Percentiles rank a stretch among this genome's conserved stretches.
phyloP scores from a whole-genome alignment of 2,329 filamentous ascomycete genomes.

The Acephala macrosclerotiorum region DNA sequence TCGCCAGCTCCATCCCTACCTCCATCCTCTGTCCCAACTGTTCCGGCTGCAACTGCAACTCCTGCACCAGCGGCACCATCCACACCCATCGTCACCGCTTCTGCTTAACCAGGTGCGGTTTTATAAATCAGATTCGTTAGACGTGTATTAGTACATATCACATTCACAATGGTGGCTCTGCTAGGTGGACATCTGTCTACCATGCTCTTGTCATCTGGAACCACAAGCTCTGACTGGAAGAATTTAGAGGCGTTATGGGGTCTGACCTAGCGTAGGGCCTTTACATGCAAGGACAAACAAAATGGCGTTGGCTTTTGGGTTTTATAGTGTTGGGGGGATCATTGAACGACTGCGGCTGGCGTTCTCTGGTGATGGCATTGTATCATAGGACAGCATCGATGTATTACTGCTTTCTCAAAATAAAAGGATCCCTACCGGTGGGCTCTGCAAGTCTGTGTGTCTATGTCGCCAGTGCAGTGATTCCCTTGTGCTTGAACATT shows the following conservation, averaged over 20 bases:
- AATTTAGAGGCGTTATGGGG: constrained; percentile 22
- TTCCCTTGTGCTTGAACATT: neutral
- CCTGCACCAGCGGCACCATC: constrained; percentile 17
- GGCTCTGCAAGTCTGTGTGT: neutral
- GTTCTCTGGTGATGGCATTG: constrained; percentile 23
- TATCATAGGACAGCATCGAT: constrained; percentile 26
- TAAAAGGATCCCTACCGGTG: neutral
- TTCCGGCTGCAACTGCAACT: constrained; percentile 37
- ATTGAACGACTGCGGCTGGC: constrained; percentile 17
- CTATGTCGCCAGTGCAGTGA: neutral
- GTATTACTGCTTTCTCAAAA: constrained; percentile 16
- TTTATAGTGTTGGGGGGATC: neutral
- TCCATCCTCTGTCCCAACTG: constrained; percentile 41
- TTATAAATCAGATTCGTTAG: constrained; percentile 7
- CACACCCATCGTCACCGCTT: constrained; percentile 20
- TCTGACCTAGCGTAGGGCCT: neutral
- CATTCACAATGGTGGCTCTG: constrained; percentile 9
- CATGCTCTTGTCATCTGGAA: constrained; percentile 5
- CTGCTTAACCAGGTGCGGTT: constrained; percentile 13
- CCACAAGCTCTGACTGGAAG: constrained; percentile 10
- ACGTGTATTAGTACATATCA: constrained; percentile 19
- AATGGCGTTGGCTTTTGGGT: constrained; percentile 25
- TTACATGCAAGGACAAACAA: constrained; percentile 8
- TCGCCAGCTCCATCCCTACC: constrained; percentile 52
- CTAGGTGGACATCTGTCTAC: constrained; percentile 10